Conservation (phyloP, 2,329 filamentous ascomycete genomes). For the Cordyceps farinosa region DNA sequence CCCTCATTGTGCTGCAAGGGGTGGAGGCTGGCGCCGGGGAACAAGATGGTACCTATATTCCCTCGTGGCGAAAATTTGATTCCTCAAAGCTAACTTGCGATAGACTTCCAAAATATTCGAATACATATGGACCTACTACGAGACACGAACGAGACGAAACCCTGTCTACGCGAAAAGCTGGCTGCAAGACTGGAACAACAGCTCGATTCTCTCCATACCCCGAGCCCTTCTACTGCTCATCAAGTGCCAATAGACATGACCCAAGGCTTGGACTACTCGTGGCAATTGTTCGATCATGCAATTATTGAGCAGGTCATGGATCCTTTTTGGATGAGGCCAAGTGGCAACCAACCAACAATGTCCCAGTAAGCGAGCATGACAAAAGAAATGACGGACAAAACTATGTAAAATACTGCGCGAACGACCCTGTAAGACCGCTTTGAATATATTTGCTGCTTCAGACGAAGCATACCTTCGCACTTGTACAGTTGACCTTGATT, state of each 20-base stretch:
- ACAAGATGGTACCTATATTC: slow-evolving; percentile 30
- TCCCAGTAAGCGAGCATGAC: neutral
- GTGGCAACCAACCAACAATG: neutral
- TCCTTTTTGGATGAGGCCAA: slow-evolving; percentile 16
- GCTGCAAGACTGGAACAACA: slow-evolving; percentile 27
- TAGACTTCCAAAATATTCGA: slow-evolving; percentile 28
- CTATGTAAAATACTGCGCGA: neutral
- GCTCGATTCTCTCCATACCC: slow-evolving; percentile 26
- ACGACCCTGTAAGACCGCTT: neutral
- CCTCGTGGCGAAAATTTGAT: neutral
- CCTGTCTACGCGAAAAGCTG: slow-evolving; percentile 25
- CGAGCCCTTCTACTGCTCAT: slow-evolving; percentile 20
- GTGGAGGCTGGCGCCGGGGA: slow-evolving; percentile 39
- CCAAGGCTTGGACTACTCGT: slow-evolving; percentile 21
- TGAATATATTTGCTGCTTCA: neutral
- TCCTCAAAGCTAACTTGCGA: neutral
- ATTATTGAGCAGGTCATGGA: slow-evolving; percentile 19
- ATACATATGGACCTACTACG: slow-evolving; percentile 29
- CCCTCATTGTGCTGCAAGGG: slow-evolving; percentile 40
- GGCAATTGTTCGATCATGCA: slow-evolving; percentile 23
- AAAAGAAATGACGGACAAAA: neutral
- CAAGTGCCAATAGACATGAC: slow-evolving; percentile 18
- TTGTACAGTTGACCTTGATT: too few relatives aligned
- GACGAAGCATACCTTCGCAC: neutral
- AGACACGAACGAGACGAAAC: slow-evolving; percentile 28